Conservation (phyloP, 169 alveolate genomes). For the Plasmodium adleri region DNA sequence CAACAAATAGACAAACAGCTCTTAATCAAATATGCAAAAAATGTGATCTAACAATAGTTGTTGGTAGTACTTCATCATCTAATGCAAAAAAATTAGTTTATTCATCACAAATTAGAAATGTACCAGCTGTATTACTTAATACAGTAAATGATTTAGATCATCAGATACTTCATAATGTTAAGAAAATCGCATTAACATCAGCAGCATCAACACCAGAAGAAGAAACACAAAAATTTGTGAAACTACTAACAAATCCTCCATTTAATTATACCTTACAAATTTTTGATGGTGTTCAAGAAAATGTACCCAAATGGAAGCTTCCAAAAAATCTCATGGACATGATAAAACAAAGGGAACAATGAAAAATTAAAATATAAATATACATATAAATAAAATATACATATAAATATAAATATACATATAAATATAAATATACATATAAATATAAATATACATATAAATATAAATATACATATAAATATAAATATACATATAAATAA, state of each 20-base stretch:
- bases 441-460: too few species aligned
- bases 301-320: conserved; percentile 87
- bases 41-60: conserved; percentile 83
- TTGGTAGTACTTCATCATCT: conserved; percentile 86
- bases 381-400: not conserved
- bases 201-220: conserved; percentile 91
- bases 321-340: conserved; percentile 83
- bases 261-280: conserved; percentile 66
- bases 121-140: conserved; percentile 79
- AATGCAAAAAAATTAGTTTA: conserved; percentile 87
- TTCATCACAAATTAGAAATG: conserved; percentile 79
- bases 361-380: not conserved
- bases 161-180: conserved; percentile 79
- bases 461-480: too few species aligned
- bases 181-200: conserved; percentile 83
- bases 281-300: conserved; percentile 83
- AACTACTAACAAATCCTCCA: conserved; percentile 76
- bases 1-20: conserved; percentile 88
- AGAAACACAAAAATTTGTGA: conserved; percentile 79
- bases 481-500: too few species aligned
- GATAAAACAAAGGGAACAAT: conserved; percentile 78
- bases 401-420: too few species aligned
- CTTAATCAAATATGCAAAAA: conserved; percentile 78
- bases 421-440: too few species aligned
- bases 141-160: conserved; percentile 80